Evolutionary conservation across 139 green algal genomes (phyloP).

Genomic region (Chlorella sorokiniana): DNA sequence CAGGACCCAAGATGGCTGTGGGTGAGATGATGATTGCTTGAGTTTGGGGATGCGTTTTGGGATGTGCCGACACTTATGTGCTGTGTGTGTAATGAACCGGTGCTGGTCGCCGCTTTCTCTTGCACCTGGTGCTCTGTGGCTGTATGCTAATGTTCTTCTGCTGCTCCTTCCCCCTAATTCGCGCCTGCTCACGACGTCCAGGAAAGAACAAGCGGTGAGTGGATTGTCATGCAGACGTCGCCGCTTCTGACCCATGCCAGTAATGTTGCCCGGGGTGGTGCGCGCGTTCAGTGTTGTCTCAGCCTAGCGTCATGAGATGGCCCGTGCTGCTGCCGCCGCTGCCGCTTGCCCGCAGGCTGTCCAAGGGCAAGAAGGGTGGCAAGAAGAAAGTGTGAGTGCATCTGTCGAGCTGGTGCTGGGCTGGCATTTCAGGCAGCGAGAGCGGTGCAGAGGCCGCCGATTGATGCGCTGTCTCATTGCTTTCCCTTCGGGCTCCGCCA

Average conservation of each 20-base stretch:
- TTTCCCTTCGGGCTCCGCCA: background rate
- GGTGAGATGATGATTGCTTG: too few species aligned
- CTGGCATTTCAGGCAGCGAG: background rate
- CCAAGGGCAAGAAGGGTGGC: slow-evolving; percentile 98
- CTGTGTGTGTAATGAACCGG: background rate
- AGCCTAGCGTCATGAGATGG: background rate
- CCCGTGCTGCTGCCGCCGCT: background rate
- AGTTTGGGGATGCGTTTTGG: too few species aligned
- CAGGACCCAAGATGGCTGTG: slow-evolving; percentile 24
- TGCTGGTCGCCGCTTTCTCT: background rate
- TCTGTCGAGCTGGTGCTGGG: background rate
- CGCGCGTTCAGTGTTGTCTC: background rate
- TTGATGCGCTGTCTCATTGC: background rate
- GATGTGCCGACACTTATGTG: background rate
- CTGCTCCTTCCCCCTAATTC: background rate
- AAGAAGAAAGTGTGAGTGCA: slow-evolving; percentile 96
- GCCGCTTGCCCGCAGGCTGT: slow-evolving; percentile 59
- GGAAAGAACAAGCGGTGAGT: slow-evolving; percentile 29
- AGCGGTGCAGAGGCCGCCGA: background rate
- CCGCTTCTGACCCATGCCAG: background rate
- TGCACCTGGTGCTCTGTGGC: background rate
- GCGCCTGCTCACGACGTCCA: background rate
- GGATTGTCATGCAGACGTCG: too few species aligned
- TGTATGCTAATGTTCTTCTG: background rate
- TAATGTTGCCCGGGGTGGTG: background rate